These are phyloP conservation scores for Peribolospora kevripleyi DNA, from an alignment of 768 basidiomycete genomes.

Conservation along the genomic window DNA sequence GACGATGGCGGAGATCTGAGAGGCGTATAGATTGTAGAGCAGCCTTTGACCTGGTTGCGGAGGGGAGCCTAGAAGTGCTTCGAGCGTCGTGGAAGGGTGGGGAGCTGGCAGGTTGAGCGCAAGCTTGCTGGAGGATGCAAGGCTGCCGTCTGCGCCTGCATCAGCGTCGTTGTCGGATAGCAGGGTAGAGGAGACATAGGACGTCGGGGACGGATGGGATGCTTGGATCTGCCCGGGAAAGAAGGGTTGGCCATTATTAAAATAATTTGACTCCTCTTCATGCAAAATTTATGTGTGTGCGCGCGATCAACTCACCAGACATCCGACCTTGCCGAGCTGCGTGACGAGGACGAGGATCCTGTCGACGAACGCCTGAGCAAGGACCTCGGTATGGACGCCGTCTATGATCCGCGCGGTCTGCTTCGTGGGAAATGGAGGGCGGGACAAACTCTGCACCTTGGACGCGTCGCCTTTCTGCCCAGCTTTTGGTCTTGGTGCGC, in stretches of 20 bases:
- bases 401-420: conserved; percentile 32
- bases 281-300: neutral
- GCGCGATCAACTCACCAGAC: conserved; percentile 32
- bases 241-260: neutral
- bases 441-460: no score
- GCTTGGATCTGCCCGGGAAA: conserved; percentile 41
- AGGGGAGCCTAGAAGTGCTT: conserved; percentile 48
- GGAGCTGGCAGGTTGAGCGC: conserved; percentile 17
- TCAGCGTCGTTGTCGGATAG: conserved; percentile 19
- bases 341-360: conserved; percentile 64
- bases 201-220: conserved; percentile 37
- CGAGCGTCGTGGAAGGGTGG: conserved; percentile 42
- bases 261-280: neutral
- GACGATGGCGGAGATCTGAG: conserved; percentile 65
- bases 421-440: conserved; percentile 22
- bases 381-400: conserved; percentile 41
- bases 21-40: conserved; percentile 52
- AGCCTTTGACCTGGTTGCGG: conserved; percentile 43
- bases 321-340: conserved; percentile 74
- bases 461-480: no score
- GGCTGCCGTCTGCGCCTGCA: neutral
- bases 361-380: conserved; percentile 59
- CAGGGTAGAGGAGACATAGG: conserved; percentile 25
- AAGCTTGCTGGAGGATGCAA: conserved; percentile 28
- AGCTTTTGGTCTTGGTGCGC: neutral